Evolutionary conservation across 1,284 basidiomycete genomes (phyloP).

Genomic region (Malassezia slooffiae): DNA sequence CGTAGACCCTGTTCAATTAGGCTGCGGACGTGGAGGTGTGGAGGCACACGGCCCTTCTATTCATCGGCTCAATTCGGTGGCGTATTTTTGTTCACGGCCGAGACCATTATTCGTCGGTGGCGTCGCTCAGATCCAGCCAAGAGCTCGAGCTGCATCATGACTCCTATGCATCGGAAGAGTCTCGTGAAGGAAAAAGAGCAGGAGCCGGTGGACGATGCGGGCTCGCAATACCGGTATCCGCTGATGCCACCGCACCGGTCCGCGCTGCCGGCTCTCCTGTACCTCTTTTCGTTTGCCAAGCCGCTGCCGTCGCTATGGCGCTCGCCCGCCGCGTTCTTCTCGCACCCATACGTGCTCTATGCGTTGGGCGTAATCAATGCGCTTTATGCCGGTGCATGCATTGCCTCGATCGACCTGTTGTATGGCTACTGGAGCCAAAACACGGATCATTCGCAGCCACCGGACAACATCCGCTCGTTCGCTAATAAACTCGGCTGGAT

Average conservation of each 20-base stretch:
- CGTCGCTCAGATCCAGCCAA: too few relatives aligned
- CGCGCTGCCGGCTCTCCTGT: slow-evolving; percentile 3
- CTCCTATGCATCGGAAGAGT: too few relatives aligned
- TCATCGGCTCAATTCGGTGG: too few relatives aligned
- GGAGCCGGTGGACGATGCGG: too few relatives aligned
- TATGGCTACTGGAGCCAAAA: slow-evolving; percentile 39
- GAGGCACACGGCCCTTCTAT: too few relatives aligned
- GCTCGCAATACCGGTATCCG: slow-evolving; percentile 4
- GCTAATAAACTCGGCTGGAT: slow-evolving; percentile 43
- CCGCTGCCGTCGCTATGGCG: slow-evolving; percentile 5
- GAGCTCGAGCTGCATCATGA: too few relatives aligned
- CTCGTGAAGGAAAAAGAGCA: too few relatives aligned
- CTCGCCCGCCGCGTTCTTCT: slow-evolving; percentile 19
- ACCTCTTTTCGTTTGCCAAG: slow-evolving; percentile 11
- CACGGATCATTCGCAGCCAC: slow-evolving; percentile 7
- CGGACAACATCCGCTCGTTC: slow-evolving; percentile 18
- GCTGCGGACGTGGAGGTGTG: too few relatives aligned
- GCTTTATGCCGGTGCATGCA: slow-evolving; percentile 24
- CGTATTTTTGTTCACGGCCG: too few relatives aligned
- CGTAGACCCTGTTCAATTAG: too few relatives aligned
- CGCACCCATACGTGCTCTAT: slow-evolving; percentile 34
- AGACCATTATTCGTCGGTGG: too few relatives aligned
- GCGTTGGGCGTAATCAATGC: slow-evolving; percentile 25
- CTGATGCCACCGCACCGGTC: slow-evolving; percentile 1
- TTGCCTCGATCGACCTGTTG: slow-evolving; percentile 34